Percentiles rank a stretch among this genome's conserved stretches.
These are phyloP conservation scores for Iodosphaeria phyllophila DNA, from an alignment of 2,329 filamentous ascomycete species.

Conservation along the genomic window DNA sequence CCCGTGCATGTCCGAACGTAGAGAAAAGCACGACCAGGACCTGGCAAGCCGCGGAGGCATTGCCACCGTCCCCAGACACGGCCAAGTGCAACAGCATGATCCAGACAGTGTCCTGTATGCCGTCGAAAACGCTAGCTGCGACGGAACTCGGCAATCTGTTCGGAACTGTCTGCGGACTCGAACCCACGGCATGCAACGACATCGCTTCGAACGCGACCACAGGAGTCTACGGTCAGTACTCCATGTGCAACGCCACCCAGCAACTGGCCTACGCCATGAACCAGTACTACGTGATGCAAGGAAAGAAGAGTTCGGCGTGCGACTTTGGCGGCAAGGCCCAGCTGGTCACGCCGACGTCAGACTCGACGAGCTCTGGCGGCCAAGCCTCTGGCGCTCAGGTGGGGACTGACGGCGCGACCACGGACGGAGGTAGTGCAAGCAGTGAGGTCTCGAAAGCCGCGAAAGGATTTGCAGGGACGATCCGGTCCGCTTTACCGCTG, in stretches of 20 bases:
- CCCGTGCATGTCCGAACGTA: conserved; percentile 36
- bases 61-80: conserved; percentile 50
- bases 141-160: conserved; percentile 28
- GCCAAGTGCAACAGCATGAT: conserved; percentile 53
- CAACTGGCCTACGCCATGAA: conserved; percentile 38
- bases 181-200: conserved; percentile 27
- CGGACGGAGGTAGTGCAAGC: too few relatives aligned
- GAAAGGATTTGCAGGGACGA: too few relatives aligned
- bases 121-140: conserved; percentile 27
- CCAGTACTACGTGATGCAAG: conserved; percentile 30
- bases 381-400: too few relatives aligned
- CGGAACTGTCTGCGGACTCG: conserved; percentile 17
- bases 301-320: conserved; percentile 25
- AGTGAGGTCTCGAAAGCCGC: too few relatives aligned
- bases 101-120: conserved; percentile 39
- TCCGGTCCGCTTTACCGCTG: too few relatives aligned
- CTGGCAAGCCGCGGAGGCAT: conserved; percentile 38
- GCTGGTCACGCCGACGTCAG: too few relatives aligned
- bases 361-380: too few relatives aligned
- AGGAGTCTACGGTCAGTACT: conserved; percentile 37
- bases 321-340: conserved; percentile 34
- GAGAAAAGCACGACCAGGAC: conserved; percentile 13
- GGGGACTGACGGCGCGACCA: too few relatives aligned
- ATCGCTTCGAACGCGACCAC: conserved; percentile 31
- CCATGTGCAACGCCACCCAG: conserved; percentile 37